phyloP scores from a whole-genome alignment of 768 basidiomycete genomes.

The Leccinum incarnatum region DNA sequence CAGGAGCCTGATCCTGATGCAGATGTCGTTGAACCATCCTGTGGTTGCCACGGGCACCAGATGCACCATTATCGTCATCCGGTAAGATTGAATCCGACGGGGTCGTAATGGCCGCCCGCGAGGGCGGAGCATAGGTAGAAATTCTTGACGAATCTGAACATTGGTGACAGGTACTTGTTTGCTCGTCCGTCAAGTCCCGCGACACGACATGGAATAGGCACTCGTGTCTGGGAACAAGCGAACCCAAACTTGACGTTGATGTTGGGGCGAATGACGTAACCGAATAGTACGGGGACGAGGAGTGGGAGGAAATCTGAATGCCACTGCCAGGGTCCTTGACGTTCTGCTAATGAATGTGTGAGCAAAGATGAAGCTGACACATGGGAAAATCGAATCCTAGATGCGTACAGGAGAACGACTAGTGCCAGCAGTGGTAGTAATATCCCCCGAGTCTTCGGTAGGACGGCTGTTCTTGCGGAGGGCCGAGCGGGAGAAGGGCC shows the following conservation, averaged over 20 bases:
- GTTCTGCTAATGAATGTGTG: conserved; percentile 6
- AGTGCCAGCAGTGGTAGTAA: background rate
- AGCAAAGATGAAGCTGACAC: conserved; percentile 1
- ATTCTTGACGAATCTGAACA: background rate
- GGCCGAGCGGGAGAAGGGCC: conserved; percentile 29
- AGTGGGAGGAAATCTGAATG: background rate
- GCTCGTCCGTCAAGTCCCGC: conserved; percentile 9
- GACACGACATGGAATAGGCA: conserved; percentile 20
- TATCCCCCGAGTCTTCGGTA: conserved; percentile 4
- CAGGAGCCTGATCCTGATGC: background rate
- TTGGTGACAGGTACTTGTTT: background rate
- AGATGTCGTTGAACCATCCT: conserved; percentile 1
- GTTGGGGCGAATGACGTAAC: conserved; percentile 18
- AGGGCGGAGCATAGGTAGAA: background rate
- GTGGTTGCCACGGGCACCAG: background rate
- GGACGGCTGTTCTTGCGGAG: conserved; percentile 20
- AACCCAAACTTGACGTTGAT: conserved; percentile 32
- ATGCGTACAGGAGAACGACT: conserved; percentile 16
- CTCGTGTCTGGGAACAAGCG: conserved; percentile 26
- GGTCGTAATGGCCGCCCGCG: background rate
- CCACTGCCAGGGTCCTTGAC: conserved; percentile 7
- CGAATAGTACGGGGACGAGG: conserved; percentile 11
- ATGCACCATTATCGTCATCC: conserved; percentile 3
- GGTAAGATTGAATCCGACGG: conserved; percentile 11
- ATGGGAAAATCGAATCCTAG: background rate